These are phyloP conservation scores for Medicago ruthenica DNA, from an alignment of 306 rosid genomes.

Conservation along the genomic window DNA sequence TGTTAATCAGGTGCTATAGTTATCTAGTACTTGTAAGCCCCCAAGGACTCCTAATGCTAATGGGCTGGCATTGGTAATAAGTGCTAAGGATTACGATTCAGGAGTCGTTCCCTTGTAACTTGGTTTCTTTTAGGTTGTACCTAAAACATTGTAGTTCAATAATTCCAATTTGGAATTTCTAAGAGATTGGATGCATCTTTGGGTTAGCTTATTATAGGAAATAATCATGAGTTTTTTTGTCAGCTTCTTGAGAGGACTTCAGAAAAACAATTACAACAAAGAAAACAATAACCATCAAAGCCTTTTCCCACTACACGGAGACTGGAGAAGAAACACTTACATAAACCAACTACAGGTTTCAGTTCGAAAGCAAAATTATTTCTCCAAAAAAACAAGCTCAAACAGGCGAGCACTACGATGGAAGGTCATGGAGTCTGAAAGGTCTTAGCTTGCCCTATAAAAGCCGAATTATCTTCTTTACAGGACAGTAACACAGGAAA, in stretches of 20 bases:
- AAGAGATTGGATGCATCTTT: not conserved
- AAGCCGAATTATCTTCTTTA: not conserved
- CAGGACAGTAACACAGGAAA: not conserved
- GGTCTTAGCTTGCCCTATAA: not conserved
- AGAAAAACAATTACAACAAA: not conserved
- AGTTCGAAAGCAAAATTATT: not conserved
- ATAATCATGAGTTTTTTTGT: constrained; percentile 1
- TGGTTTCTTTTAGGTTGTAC: not conserved
- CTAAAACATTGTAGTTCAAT: not conserved
- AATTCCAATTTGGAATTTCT: not conserved
- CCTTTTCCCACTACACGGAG: not conserved
- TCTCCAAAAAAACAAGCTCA: not conserved
- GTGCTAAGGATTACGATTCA: not conserved
- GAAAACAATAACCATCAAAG: not conserved
- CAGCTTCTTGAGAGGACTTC: not conserved
- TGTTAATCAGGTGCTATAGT: too few relatives aligned
- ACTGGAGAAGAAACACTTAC: not conserved
- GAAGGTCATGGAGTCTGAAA: not conserved
- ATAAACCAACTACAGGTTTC: not conserved
- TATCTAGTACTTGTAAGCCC: too few relatives aligned
- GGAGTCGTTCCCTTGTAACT: not conserved
- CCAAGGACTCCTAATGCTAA: too few relatives aligned
- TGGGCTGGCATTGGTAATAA: too few relatives aligned
- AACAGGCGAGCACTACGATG: not conserved
- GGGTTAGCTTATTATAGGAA: constrained; percentile 4